These are phyloP conservation scores for Singerocomus inundabilis DNA, from an alignment of 1,284 basidiomycete species.

Conservation along the genomic window DNA sequence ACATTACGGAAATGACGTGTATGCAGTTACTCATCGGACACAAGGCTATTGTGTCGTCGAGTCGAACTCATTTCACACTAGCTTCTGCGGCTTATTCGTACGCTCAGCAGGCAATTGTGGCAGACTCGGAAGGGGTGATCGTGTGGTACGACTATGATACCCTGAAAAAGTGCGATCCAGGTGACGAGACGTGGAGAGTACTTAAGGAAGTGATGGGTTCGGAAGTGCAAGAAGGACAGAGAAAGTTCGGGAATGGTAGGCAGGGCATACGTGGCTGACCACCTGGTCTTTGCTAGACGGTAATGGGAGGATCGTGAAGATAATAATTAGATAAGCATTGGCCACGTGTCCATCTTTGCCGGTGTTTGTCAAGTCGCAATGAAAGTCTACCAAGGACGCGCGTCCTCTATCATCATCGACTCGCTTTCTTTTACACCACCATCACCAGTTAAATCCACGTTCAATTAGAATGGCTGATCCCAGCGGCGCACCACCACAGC, in stretches of 20 bases:
- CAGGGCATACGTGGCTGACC: not conserved
- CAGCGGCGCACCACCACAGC: slow-evolving; percentile 72
- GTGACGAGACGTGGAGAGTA: slow-evolving; percentile 38
- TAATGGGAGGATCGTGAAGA: slow-evolving; percentile 16
- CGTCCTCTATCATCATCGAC: slow-evolving; percentile 35
- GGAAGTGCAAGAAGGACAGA: slow-evolving; percentile 18
- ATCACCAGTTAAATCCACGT: slow-evolving; percentile 8
- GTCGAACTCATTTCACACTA: slow-evolving; percentile 46
- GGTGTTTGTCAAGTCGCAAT: slow-evolving; percentile 15
- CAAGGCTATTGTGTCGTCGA: slow-evolving; percentile 35
- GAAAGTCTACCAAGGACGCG: slow-evolving; percentile 37
- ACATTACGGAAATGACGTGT: not conserved
- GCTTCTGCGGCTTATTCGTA: slow-evolving; percentile 60
- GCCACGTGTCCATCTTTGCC: slow-evolving; percentile 23
- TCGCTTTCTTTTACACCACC: slow-evolving; percentile 21
- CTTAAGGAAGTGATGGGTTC: slow-evolving; percentile 23
- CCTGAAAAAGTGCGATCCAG: slow-evolving; percentile 62
- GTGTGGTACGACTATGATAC: slow-evolving; percentile 77
- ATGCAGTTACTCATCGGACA: slow-evolving; percentile 62
- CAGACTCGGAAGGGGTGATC: slow-evolving; percentile 58
- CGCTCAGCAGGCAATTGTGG: slow-evolving; percentile 57
- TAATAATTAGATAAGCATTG: slow-evolving; percentile 14
- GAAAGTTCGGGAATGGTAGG: slow-evolving; percentile 1
- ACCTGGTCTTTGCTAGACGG: slow-evolving; percentile 9
- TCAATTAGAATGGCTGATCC: slow-evolving; percentile 62